A percentile compares a stretch with the other conserved stretches of the same genome.
phyloP scores from a whole-genome alignment of 2,329 filamentous ascomycete genomes.

The Chrysosporium queenslandicum region DNA sequence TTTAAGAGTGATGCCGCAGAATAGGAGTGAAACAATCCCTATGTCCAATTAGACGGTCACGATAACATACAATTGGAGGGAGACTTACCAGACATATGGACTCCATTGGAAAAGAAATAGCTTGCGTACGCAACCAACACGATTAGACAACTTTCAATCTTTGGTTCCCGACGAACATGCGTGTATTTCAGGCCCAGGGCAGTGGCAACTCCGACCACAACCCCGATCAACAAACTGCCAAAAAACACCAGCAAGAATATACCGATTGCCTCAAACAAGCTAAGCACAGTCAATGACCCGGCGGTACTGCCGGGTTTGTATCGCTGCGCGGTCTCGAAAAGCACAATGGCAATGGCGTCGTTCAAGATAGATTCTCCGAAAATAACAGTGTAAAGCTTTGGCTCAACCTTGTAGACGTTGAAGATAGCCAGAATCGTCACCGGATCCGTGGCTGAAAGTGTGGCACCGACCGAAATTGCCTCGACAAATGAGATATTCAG shows the following conservation, averaged over 20 bases:
- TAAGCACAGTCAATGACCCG: conserved; percentile 63
- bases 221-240: conserved; percentile 79
- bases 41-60: background rate
- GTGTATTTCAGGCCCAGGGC: conserved; percentile 90
- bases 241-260: conserved; percentile 96
- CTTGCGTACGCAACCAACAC: conserved; percentile 90
- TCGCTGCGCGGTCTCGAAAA: conserved; percentile 94
- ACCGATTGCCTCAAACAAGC: conserved; percentile 81
- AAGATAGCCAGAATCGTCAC: conserved; percentile 98
- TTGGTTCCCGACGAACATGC: conserved; percentile 80
- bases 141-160: conserved; percentile 92
- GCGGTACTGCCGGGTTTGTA: conserved; percentile 67
- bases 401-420: conserved; percentile 98
- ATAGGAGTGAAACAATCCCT: conserved; percentile 92
- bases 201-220: conserved; percentile 75
- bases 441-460: conserved; percentile 89
- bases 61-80: background rate
- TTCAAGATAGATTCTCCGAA: conserved; percentile 98
- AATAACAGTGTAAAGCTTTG: conserved; percentile 96
- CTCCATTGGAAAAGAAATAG: conserved; percentile 95
- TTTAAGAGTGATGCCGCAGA: conserved; percentile 96
- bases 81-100: conserved; percentile 81
- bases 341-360: conserved; percentile 94
- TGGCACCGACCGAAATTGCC: conserved; percentile 91
- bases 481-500: conserved; percentile 85